Base-by-base conservation (phyloP, 371 early-diverging fungal genomes). In the Mucor sp. region DNA sequence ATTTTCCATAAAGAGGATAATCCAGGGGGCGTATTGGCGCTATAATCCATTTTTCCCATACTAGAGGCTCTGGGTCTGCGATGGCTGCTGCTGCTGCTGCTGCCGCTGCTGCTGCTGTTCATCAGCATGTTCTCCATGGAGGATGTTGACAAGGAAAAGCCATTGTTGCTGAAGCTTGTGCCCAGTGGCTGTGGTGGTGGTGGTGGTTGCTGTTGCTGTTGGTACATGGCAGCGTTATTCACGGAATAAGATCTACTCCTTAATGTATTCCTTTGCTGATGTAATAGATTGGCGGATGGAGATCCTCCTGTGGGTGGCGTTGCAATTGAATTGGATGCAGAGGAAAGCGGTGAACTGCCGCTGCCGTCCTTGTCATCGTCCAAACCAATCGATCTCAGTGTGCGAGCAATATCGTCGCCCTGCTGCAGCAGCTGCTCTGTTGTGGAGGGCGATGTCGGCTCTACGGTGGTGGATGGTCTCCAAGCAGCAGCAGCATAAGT, bases 371-470 rank as follows among this genome's bases (percentile, higher is more conserved):
- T 69, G n/a, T 74, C 78, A 69, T 92, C 94, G 60, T 93, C 93
- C 39, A 94, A 70, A n/a, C 93, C 92, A 27, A 94, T 81, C 48
- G 89, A 90, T 65, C 90, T 89, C 35, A 94, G 68, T 0, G 90
- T 90, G 41, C 90, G 88, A 63, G 86, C 87, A 68, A 91, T 83
- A 56, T 78, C 84, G n/a, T 89, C 89, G 44, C 80, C 81, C 69
- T 79, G 80, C 27, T 53, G 53, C 33, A 82, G 67, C 60, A 88
- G 71, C 64, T 85, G 84, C 39, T 80, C 82, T 6, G 86, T 53
- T 8, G 86, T 53, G 1, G 85, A 76, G 25, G 86, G 84, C 0
- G 82, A 82, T 21, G 74, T 70, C 56, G 72, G 70, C 59, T 81
- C 84, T 21, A 50, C 65, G 6, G 9, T 9, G 27, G 39, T 53